Base-by-base conservation (phyloP, 805 yeast species). In the Teunomyces lycoperdinae region DNA sequence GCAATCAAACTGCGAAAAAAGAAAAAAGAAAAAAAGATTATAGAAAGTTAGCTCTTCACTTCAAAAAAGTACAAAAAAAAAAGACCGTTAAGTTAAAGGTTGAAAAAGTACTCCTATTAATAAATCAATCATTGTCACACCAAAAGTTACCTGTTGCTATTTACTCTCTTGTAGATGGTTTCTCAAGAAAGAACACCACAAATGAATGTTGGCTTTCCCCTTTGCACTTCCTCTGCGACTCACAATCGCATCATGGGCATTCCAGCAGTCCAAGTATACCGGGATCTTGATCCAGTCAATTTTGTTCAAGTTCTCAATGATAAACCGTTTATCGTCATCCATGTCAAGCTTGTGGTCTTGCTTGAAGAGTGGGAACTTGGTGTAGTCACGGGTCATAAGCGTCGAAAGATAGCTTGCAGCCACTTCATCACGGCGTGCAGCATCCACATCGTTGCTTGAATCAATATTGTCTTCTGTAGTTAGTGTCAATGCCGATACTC, bases 191-290 rank as follows among this genome's bases (percentile, higher is more conserved):
- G 75, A 69, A 9, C 61, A 72, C 80, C 83, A 83, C 36, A 83
- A 64, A 14, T 73, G 76, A 31, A 82, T 61, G 0, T 78, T 68
- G 1, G 84, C 77, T 1, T 80, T 67, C 0, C 86, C 86, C 17
- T 74, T 70, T 0, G 81, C 74, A 43, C 77, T 74, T 0, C 90
- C 90, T 48, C 83, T 74, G 52, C 98, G 75, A 13, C 92, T 89
- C 13, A 89, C 87, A 45, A 92, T 87, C 3, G 87, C 87, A 50
- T 87, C 96, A 60, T 91, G 98, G 0, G 97, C 83, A 63, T 90
- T 89, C 58, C 85, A 71, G 13, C 85, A 77, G 52, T 82, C 84
- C 42, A 91, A 73, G 54, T 80, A 81, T 1, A 85, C 84, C 0
- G 94, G 87, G 38, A 87, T 77, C 60, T 91, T 89, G 43, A 80